Percentiles rank a stretch among this genome's conserved stretches.
phyloP scores from a whole-genome alignment of 2,329 filamentous ascomycete species.

The Paecilomyces dactylethromorphus region DNA sequence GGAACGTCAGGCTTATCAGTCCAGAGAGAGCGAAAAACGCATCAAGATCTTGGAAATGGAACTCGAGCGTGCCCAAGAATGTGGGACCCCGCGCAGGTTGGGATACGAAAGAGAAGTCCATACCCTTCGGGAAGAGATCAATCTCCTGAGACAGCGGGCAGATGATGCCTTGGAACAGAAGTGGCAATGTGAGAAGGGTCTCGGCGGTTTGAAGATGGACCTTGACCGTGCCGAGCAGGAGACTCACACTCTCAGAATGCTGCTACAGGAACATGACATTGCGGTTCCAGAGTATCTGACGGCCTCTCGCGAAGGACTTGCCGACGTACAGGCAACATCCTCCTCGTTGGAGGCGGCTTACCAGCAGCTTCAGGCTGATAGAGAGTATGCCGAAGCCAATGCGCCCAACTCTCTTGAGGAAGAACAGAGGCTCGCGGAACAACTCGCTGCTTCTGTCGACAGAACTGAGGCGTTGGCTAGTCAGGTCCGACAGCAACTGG shows the following conservation, averaged over 20 bases:
- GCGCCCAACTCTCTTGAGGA: constrained; percentile 67
- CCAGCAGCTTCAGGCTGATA: constrained; percentile 62
- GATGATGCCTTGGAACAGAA: constrained; percentile 94
- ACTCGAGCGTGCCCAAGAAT: constrained; percentile 62
- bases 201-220: constrained; percentile 89
- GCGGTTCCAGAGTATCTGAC: constrained; percentile 58
- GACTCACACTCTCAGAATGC: constrained; percentile 69
- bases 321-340: constrained; percentile 53
- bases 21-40: constrained; percentile 74
- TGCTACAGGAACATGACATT: constrained; percentile 79
- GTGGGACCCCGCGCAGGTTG: constrained; percentile 62
- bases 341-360: constrained; percentile 69
- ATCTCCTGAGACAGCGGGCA: constrained; percentile 72
- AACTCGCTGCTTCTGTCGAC: constrained; percentile 66
- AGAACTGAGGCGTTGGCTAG: constrained; percentile 73
- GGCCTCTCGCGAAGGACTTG: constrained; percentile 36
- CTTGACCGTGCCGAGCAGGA: constrained; percentile 92
- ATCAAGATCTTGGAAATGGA: constrained; percentile 71
- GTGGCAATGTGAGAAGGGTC: constrained; percentile 88
- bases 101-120: constrained; percentile 81
- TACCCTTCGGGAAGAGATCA: constrained; percentile 75
- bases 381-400: constrained; percentile 61
- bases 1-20: constrained; percentile 77
- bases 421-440: constrained; percentile 59
- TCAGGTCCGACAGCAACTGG: constrained; percentile 73